phyloP scores from a whole-genome alignment of 441 rosid species.

The Croton laevigatus region DNA sequence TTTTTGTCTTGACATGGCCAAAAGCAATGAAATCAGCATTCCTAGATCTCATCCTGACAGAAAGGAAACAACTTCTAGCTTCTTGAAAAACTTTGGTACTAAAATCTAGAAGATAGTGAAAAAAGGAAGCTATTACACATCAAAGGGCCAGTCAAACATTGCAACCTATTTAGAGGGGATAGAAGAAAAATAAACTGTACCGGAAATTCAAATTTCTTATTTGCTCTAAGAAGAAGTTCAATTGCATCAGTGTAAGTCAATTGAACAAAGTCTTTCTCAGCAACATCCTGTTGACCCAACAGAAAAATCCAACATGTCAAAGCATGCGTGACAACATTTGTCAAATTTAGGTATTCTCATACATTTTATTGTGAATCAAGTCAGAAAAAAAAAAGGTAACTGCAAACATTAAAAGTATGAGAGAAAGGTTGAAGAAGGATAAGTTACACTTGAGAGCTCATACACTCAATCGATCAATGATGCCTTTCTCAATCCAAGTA shows the following conservation, averaged over 20 bases:
- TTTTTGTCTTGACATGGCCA: too few species aligned
- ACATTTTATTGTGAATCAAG: neutral
- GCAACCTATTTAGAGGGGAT: neutral
- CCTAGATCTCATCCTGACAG: neutral
- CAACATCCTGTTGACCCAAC: conserved; percentile 63
- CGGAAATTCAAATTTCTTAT: conserved; percentile 83
- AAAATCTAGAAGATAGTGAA: neutral
- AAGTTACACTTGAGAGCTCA: conserved; percentile 39
- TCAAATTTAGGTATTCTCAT: neutral
- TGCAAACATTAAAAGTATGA: neutral
- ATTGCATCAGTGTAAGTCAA: conserved; percentile 84
- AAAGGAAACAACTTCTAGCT: neutral
- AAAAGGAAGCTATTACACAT: neutral
- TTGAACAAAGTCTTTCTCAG: conserved; percentile 84
- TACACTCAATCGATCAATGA: conserved; percentile 79
- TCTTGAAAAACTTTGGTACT: neutral
- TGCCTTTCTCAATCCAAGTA: conserved; percentile 96
- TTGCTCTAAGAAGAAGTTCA: conserved; percentile 77
- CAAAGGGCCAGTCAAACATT: neutral
- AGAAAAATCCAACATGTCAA: conserved; percentile 22
- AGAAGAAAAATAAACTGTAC: conserved; percentile 35
- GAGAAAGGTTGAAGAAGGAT: conserved; percentile 19
- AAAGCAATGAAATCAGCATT: neutral
- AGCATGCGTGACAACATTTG: neutral
- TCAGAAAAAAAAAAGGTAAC: conserved; percentile 9